These are phyloP conservation scores for Alternaria hordeiaustralica DNA, from an alignment of 2,329 filamentous ascomycete species.

Conservation along the genomic window DNA sequence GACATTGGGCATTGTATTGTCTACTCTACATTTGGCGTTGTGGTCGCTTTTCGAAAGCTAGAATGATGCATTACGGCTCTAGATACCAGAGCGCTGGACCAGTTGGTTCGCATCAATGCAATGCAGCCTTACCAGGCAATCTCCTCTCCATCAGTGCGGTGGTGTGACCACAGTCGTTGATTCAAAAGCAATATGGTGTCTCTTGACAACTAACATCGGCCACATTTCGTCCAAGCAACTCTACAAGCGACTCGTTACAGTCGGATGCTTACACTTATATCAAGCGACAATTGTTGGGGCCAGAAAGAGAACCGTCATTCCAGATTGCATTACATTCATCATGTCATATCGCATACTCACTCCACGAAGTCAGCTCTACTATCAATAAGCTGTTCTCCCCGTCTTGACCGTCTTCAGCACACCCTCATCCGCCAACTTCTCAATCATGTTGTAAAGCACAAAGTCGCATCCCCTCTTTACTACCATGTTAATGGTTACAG, in stretches of 20 bases:
- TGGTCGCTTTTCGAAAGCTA: constrained; percentile 41
- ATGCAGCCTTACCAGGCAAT: constrained; percentile 27
- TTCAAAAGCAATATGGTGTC: constrained; percentile 1
- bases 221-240: neutral
- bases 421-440: constrained; percentile 50
- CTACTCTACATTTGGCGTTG: constrained; percentile 34
- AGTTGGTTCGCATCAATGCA: constrained; percentile 35
- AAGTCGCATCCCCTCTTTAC: constrained; percentile 55
- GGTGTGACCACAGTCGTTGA: neutral
- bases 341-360: neutral
- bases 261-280: neutral
- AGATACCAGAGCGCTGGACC: constrained; percentile 26
- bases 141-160: constrained; percentile 9
- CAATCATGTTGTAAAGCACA: constrained; percentile 52
- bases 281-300: neutral
- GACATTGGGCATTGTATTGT: constrained; percentile 26
- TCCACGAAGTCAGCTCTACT: neutral
- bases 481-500: constrained; percentile 53
- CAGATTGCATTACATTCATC: neutral
- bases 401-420: constrained; percentile 49
- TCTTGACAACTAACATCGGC: neutral
- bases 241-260: neutral
- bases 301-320: neutral
- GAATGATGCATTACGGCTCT: constrained; percentile 40
- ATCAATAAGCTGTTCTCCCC: constrained; percentile 48